Conservation (phyloP, 2,329 filamentous ascomycete genomes). For the Venturia asperata region DNA sequence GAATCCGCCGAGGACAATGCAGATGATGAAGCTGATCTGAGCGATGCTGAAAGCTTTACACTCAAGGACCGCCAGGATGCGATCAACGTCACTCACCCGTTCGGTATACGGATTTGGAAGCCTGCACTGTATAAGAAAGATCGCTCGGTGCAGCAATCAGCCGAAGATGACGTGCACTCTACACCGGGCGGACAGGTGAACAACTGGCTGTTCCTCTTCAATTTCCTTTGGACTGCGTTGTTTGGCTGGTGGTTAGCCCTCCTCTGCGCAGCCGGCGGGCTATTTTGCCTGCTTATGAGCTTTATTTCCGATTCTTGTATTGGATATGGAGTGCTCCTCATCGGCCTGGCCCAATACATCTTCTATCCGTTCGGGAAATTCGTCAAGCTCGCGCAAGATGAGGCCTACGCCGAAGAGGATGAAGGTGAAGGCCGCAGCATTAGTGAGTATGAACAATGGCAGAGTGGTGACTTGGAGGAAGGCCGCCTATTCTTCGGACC, state of each 20-base stretch:
- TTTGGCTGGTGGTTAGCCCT: constrained; percentile 96
- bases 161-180: constrained; percentile 95
- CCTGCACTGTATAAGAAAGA: constrained; percentile 97
- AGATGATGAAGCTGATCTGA: constrained; percentile 65
- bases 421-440: constrained; percentile 94
- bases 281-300: constrained; percentile 71
- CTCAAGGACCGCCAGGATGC: constrained; percentile 94
- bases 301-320: constrained; percentile 68
- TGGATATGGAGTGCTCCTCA: constrained; percentile 79
- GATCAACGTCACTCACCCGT: constrained; percentile 97
- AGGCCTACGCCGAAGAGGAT: constrained; percentile 90
- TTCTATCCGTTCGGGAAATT: constrained; percentile 97
- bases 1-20: constrained; percentile 46
- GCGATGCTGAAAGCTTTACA: constrained; percentile 95
- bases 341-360: constrained; percentile 76
- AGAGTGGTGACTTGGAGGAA: constrained; percentile 93
- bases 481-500: constrained; percentile 94
- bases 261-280: constrained; percentile 64
- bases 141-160: constrained; percentile 90
- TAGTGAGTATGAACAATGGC: constrained; percentile 98
- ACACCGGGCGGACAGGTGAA: constrained; percentile 82
- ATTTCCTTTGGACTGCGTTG: constrained; percentile 78
- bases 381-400: constrained; percentile 86
- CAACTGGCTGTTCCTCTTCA: constrained; percentile 78
- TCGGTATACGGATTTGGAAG: constrained; percentile 98